Evolutionary conservation across 139 green algal species (phyloP).

Genomic region (Asterochloris sp.): DNA sequence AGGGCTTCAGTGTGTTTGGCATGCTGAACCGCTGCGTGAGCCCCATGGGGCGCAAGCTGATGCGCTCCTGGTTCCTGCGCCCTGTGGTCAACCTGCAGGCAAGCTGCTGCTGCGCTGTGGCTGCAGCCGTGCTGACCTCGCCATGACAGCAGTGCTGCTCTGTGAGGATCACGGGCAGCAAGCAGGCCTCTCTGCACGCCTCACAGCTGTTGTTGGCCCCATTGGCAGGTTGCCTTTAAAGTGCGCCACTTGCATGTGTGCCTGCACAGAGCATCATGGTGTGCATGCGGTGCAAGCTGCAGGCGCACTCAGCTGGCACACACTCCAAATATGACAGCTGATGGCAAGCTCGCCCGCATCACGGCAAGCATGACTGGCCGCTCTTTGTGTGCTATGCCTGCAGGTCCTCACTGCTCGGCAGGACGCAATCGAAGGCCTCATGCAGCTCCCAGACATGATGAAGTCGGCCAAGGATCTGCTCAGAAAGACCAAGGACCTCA

Average conservation of each 20-base stretch:
- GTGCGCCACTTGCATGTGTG: too few species aligned
- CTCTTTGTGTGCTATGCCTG: background rate
- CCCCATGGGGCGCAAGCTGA: slow-evolving; percentile 47
- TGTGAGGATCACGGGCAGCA: too few species aligned
- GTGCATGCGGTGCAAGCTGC: too few species aligned
- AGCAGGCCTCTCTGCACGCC: too few species aligned
- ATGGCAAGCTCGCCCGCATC: too few species aligned
- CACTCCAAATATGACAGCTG: too few species aligned
- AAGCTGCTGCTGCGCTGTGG: slow-evolving; percentile 9
- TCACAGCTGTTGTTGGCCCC: too few species aligned
- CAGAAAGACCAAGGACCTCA: slow-evolving; percentile 55
- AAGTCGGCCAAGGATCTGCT: slow-evolving; percentile 24
- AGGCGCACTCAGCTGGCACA: too few species aligned
- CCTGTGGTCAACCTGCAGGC: slow-evolving; percentile 67
- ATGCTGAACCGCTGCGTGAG: slow-evolving; percentile 69
- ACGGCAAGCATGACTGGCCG: too few species aligned
- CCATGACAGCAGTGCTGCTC: background rate
- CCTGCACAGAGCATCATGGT: too few species aligned
- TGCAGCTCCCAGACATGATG: slow-evolving; percentile 38
- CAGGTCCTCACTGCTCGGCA: slow-evolving; percentile 48
- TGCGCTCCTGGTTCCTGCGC: slow-evolving; percentile 76
- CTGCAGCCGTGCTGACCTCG: background rate
- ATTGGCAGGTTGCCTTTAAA: too few species aligned
- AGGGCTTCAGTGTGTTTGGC: slow-evolving; percentile 85
- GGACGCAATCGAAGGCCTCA: slow-evolving; percentile 48